Conservation (phyloP, 2,329 filamentous ascomycete genomes). For the Fonsecaea monophora region DNA sequence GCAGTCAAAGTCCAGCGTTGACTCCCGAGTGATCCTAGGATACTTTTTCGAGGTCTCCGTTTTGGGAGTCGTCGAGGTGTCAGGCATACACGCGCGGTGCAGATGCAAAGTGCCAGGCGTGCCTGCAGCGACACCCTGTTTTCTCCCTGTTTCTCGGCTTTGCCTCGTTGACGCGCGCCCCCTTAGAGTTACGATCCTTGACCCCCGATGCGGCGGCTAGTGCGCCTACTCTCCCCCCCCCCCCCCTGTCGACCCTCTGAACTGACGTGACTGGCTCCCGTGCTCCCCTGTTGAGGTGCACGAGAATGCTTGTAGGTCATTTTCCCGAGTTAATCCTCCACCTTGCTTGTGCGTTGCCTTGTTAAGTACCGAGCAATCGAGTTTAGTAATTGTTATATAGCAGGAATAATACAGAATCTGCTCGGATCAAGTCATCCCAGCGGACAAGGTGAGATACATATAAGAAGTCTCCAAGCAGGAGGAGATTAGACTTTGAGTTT, state of each 20-base stretch:
- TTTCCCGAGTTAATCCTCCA: neutral
- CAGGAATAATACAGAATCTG: neutral
- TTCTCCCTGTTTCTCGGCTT: slow-evolving; percentile 2
- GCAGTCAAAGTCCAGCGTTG: neutral
- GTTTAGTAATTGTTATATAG: neutral
- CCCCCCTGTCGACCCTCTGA: neutral
- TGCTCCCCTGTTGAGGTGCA: neutral
- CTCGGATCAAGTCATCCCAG: neutral
- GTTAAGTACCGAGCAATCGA: neutral
- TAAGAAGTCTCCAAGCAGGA: neutral
- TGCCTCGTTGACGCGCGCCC: slow-evolving; percentile 8
- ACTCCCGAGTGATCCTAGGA: neutral
- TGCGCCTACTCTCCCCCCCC: neutral
- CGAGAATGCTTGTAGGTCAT: neutral
- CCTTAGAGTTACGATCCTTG: neutral
- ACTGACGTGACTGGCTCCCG: neutral
- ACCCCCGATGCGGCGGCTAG: neutral
- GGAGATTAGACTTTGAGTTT: neutral
- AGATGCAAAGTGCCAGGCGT: slow-evolving; percentile 14
- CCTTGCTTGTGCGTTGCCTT: neutral
- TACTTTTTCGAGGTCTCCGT: neutral
- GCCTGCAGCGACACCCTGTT: slow-evolving; percentile 8
- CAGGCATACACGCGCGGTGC: slow-evolving; percentile 13
- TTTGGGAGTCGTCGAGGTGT: neutral
- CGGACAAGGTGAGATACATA: neutral